These are phyloP conservation scores for Lactarius sp. DNA, from an alignment of 768 basidiomycete genomes.

Conservation along the genomic window DNA sequence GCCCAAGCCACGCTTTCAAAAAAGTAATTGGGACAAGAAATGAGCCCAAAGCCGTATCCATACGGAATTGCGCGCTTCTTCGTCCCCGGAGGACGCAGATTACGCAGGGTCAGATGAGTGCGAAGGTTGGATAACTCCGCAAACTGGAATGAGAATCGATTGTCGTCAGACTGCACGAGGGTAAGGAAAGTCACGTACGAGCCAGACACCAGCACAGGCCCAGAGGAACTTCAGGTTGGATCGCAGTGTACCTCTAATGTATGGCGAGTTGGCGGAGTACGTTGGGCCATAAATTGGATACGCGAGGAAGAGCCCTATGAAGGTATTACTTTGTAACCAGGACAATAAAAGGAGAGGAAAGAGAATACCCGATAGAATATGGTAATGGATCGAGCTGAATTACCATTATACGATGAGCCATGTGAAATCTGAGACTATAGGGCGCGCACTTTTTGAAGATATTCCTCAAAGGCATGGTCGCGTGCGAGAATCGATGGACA, in stretches of 20 bases:
- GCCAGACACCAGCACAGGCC: constrained; percentile 62
- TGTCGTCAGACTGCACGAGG: background rate
- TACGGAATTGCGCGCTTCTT: constrained; percentile 78
- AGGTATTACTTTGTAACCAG: constrained; percentile 6
- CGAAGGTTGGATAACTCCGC: constrained; percentile 79
- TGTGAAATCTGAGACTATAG: background rate
- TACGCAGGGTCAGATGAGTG: constrained; percentile 77
- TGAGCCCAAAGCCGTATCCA: constrained; percentile 88
- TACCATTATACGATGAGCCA: background rate
- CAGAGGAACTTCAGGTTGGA: constrained; percentile 64
- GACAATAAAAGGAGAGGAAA: background rate
- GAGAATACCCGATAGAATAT: constrained; percentile 59
- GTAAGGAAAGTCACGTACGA: constrained; percentile 46
- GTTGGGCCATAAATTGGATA: constrained; percentile 76
- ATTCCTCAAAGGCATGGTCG: constrained; percentile 83
- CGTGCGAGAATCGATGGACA: constrained; percentile 93
- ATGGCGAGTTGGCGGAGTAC: constrained; percentile 62
- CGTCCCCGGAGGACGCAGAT: constrained; percentile 76
- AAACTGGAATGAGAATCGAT: constrained; percentile 46
- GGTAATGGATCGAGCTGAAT: constrained; percentile 82
- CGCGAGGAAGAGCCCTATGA: constrained; percentile 66
- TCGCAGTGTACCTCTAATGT: constrained; percentile 56
- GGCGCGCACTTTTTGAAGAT: constrained; percentile 81
- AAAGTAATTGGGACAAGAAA: constrained; percentile 92
- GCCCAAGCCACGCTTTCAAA: constrained; percentile 83